Evolutionary conservation across 2,329 filamentous ascomycete genomes (phyloP).

Genomic region (Aspergillus piperis): DNA sequence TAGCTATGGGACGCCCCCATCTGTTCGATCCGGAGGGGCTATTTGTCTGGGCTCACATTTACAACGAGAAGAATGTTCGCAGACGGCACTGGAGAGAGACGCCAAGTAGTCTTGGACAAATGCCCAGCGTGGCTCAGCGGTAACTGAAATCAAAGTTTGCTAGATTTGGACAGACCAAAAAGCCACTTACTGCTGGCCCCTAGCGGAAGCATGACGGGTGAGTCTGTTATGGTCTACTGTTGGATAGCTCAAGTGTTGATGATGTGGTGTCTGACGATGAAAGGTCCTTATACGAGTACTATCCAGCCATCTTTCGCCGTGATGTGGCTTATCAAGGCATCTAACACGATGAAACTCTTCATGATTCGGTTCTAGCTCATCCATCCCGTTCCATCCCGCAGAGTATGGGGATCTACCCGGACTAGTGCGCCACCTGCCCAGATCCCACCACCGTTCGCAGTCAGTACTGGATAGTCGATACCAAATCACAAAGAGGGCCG

Average conservation of each 20-base stretch:
- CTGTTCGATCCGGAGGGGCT: neutral
- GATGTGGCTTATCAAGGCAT: neutral
- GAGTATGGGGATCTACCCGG: neutral
- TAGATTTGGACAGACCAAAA: neutral
- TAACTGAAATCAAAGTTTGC: neutral
- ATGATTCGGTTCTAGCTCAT: neutral
- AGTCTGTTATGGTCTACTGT: neutral
- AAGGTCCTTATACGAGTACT: neutral
- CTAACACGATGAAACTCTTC: neutral
- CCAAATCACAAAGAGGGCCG: neutral
- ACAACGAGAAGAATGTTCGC: neutral
- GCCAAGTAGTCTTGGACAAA: constrained; percentile 17
- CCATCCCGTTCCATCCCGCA: neutral
- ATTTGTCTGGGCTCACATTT: neutral
- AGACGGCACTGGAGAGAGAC: neutral
- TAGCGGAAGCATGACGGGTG: neutral
- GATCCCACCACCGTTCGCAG: neutral
- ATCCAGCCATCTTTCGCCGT: neutral
- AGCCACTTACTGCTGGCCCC: neutral
- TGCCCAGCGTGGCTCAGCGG: constrained; percentile 16
- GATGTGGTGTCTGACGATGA: too few species aligned
- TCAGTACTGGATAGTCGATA: neutral
- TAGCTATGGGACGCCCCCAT: neutral
- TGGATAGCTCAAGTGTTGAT: too few species aligned
- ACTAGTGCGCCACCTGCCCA: constrained; percentile 1